Base-by-base conservation (phyloP, 2,329 filamentous ascomycete species). In the Ophiostoma sp. region DNA sequence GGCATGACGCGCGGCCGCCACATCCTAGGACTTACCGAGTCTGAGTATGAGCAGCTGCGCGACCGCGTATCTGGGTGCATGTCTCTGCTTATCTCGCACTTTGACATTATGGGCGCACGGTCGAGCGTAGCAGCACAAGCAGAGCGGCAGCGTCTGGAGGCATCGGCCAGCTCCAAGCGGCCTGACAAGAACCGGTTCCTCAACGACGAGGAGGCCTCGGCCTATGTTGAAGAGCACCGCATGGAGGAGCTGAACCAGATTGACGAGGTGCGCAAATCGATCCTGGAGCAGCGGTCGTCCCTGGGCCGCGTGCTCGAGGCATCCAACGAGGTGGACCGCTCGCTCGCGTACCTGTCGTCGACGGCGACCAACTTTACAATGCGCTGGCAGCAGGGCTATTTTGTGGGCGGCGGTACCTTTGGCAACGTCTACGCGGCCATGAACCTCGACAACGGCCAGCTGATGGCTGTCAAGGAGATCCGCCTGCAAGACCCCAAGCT, bases 381-480 rank as follows among this genome's bases (percentile, higher is more conserved):
- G 83, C 91, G 96, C 76, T 99, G 96, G 96, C 96, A 98, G 81
- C 96, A 98, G 85, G 96, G 96, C n/a, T 94, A 97, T 78, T 99
- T 97, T 80, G 94, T 99, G 59, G 96, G 96, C 69, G 95, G 96
- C 70, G 96, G 96, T 77, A 98, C 95, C 0, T 99, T 99, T 82
- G 96, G 96, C 75, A 97, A 95, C 71, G 96, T 99, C 12, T 99
- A 99, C 79, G 94, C 94, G 45, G 96, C 95, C 45, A 97, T 98
- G 88, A 98, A 99, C 80, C 86, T 99, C 70, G 97, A 99, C 83
- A 95, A 94, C 33, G 95, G 95, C 73, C 94, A 97, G 79, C 84
- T 98, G 75, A 98, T 99, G 95, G 96, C 96, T 2, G 96, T 99
- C 77, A 99, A 99, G 83, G 96, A 99, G 82, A 99, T 99, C 77